phyloP scores from a whole-genome alignment of 1,284 basidiomycete species.

The Sporisorium reilianum region DNA sequence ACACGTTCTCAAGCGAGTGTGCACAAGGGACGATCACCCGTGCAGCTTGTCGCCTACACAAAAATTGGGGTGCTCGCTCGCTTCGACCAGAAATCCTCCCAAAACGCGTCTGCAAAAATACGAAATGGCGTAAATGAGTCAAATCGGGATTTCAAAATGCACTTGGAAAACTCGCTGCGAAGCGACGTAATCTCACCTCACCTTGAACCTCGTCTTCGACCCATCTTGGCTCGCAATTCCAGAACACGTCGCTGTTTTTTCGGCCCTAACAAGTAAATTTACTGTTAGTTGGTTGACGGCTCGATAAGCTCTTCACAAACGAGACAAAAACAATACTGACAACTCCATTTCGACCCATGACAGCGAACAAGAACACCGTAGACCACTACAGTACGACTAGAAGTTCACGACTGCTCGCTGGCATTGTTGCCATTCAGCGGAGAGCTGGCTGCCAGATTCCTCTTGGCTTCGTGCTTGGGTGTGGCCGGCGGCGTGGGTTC shows the following conservation, averaged over 20 bases:
- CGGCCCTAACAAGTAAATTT: no score
- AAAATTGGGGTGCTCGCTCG: background rate
- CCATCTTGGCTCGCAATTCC: background rate
- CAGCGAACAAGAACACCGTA: background rate
- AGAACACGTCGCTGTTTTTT: background rate
- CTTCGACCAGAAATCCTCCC: background rate
- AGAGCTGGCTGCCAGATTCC: slow-evolving; percentile 6
- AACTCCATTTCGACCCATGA: slow-evolving; percentile 3
- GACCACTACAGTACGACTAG: no score
- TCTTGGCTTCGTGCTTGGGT: slow-evolving; percentile 29
- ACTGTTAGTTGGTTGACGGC: no score
- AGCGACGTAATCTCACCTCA: slow-evolving; percentile 10
- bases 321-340: background rate
- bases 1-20: no score
- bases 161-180: background rate
- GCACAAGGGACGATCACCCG: slow-evolving; percentile 2
- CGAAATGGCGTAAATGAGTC: slow-evolving; percentile 25
- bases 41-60: background rate
- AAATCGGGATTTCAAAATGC: background rate
- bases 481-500: slow-evolving; percentile 52
- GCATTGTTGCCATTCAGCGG: background rate
- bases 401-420: background rate
- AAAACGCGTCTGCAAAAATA: slow-evolving; percentile 2
- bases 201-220: background rate
- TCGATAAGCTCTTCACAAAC: background rate